Percentiles rank a stretch among this genome's conserved stretches.
These are phyloP conservation scores for Aspergillus funiculosus DNA, from an alignment of 495 filamentous ascomycete species.

Conservation along the genomic window DNA sequence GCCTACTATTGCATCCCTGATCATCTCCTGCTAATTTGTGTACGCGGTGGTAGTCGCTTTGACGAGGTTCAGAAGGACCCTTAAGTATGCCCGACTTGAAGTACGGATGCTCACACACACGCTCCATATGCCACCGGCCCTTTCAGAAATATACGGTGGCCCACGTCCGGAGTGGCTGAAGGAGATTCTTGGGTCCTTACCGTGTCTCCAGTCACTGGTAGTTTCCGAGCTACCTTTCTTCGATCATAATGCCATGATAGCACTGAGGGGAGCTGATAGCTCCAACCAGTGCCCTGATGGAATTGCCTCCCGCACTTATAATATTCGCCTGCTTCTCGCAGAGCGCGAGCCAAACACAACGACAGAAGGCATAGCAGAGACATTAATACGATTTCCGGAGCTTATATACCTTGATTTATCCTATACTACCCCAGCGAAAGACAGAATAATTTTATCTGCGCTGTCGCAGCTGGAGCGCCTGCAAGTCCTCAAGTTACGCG, in stretches of 20 bases:
- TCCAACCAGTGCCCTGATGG: constrained; percentile 22
- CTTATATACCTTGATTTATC: constrained; percentile 59
- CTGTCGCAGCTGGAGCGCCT: constrained; percentile 42
- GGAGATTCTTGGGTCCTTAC: constrained; percentile 55
- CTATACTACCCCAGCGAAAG: constrained; percentile 50
- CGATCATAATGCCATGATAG: constrained; percentile 55
- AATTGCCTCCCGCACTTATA: constrained; percentile 26
- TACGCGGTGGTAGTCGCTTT: constrained; percentile 46
- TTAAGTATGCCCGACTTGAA: constrained; percentile 48
- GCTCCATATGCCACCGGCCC: constrained; percentile 59
- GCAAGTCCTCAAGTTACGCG: constrained; percentile 54
- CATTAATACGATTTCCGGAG: constrained; percentile 47
- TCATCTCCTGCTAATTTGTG: constrained; percentile 6
- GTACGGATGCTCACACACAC: constrained; percentile 57
- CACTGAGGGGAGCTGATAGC: constrained; percentile 30
- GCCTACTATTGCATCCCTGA: not conserved
- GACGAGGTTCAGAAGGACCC: constrained; percentile 55
- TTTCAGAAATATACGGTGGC: constrained; percentile 60
- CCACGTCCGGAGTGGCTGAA: constrained; percentile 56
- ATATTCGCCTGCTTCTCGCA: constrained; percentile 52
- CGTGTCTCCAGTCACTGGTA: constrained; percentile 55
- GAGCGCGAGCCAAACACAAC: constrained; percentile 55
- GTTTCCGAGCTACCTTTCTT: constrained; percentile 59
- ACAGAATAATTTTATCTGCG: constrained; percentile 43
- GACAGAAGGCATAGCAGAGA: constrained; percentile 46